These are phyloP conservation scores for Spergularia azorica DNA, from an alignment of 179 eudicot species.

Conservation along the genomic window DNA sequence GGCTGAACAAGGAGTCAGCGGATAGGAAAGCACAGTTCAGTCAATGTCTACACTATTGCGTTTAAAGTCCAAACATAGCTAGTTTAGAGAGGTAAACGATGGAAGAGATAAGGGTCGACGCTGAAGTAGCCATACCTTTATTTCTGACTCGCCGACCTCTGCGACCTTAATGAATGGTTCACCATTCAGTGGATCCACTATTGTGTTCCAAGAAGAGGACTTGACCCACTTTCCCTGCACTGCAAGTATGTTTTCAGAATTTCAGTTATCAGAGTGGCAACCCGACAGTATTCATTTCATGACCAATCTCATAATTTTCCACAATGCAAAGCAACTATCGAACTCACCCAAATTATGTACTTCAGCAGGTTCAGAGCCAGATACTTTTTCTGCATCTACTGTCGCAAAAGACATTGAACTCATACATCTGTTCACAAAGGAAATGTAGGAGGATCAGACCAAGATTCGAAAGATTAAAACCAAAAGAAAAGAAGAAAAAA, in stretches of 20 bases:
- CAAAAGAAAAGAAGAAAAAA: background rate
- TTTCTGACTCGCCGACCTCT: constrained; percentile 70
- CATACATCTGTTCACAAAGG: constrained; percentile 32
- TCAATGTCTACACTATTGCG: background rate
- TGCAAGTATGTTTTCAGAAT: constrained; percentile 24
- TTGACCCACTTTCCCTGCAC: constrained; percentile 91
- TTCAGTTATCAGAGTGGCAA: background rate
- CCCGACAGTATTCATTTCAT: background rate
- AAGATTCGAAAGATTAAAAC: background rate
- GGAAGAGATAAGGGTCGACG: background rate
- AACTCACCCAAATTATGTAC: constrained; percentile 80
- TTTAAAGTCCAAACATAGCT: background rate
- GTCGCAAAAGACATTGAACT: constrained; percentile 76
- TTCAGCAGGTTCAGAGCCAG: constrained; percentile 87
- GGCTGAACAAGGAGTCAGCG: constrained; percentile 58
- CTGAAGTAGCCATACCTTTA: constrained; percentile 50
- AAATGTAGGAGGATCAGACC: background rate
- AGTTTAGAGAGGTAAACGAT: background rate
- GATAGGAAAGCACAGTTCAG: constrained; percentile 5
- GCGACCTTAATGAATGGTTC: constrained; percentile 93
- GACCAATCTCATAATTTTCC: background rate
- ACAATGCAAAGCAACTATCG: constrained; percentile 10
- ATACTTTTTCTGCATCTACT: constrained; percentile 70
- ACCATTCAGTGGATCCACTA: constrained; percentile 91
- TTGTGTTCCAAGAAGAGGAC: constrained; percentile 73